phyloP scores from a whole-genome alignment of 169 alveolate genomes.

The Amoebophrya sp. region DNA sequence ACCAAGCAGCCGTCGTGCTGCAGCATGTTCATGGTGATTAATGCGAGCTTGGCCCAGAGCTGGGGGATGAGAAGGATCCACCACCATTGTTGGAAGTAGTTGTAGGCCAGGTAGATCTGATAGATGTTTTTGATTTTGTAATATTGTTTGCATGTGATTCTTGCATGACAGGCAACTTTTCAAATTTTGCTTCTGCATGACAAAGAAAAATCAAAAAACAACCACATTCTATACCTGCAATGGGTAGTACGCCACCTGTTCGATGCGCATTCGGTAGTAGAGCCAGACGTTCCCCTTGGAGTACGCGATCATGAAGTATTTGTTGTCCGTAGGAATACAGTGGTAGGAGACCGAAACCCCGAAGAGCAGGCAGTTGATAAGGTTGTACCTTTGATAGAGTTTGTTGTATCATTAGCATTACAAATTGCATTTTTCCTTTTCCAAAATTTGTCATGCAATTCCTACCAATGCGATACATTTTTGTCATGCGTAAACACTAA shows the following conservation, averaged over 20 bases:
- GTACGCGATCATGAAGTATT: neutral
- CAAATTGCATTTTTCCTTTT: no score
- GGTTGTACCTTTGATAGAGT: no score
- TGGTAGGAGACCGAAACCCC: neutral
- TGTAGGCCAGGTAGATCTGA: neutral
- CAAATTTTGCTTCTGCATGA: no score
- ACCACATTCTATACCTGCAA: neutral
- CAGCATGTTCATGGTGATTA: neutral
- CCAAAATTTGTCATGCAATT: no score
- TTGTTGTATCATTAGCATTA: no score
- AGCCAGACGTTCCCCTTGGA: neutral
- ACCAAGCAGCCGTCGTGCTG: constrained; percentile 25
- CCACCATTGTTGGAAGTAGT: neutral
- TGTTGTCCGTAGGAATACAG: neutral
- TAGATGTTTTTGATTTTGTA: neutral
- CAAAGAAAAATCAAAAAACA: no score
- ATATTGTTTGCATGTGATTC: no score
- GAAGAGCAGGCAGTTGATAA: neutral
- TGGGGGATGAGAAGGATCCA: neutral
- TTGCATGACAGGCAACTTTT: no score
- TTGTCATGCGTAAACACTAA: no score
- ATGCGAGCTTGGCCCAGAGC: constrained; percentile 1
- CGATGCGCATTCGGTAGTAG: constrained; percentile 4
- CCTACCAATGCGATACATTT: no score
- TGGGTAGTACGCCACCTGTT: neutral